Evolutionary conservation across 495 filamentous ascomycete species (phyloP).

Genomic region (Thermothielavioides terrestris): DNA sequence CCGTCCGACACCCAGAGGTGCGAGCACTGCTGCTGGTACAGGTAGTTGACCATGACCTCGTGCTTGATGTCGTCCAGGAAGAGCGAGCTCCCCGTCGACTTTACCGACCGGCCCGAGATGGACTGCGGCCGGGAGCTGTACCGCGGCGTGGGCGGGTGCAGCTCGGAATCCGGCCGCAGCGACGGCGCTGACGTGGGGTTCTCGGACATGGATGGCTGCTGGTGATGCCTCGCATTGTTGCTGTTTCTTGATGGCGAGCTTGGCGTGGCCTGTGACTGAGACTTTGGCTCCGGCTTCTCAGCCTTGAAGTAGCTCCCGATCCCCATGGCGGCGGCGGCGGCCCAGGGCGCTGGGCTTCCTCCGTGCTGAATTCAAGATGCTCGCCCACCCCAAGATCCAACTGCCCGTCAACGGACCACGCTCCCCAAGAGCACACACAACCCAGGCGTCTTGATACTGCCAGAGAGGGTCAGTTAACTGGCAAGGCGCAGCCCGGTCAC

Average conservation of each 20-base stretch:
- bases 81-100: constrained; percentile 45
- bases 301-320: constrained; percentile 54
- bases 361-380: too few species aligned
- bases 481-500: too few species aligned
- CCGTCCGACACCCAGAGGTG: constrained; percentile 63
- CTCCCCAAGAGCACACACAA: too few species aligned
- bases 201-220: constrained; percentile 17
- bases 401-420: too few species aligned
- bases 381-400: too few species aligned
- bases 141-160: constrained; percentile 38
- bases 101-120: constrained; percentile 35
- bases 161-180: constrained; percentile 28
- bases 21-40: constrained; percentile 68
- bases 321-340: constrained; percentile 44
- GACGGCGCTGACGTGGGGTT: constrained; percentile 10
- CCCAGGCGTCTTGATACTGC: too few species aligned
- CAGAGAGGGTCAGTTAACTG: too few species aligned
- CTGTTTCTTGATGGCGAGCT: not conserved
- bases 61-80: constrained; percentile 70
- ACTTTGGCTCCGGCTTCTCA: constrained; percentile 32
- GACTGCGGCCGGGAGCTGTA: constrained; percentile 45
- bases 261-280: constrained; percentile 4
- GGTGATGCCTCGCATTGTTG: constrained; percentile 6
- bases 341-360: constrained; percentile 1
- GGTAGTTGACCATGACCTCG: constrained; percentile 75